A percentile compares a stretch with the other conserved stretches of the same genome.
phyloP scores from a whole-genome alignment of 2,329 filamentous ascomycete species.

The Ophiostoma tasmaniense region DNA sequence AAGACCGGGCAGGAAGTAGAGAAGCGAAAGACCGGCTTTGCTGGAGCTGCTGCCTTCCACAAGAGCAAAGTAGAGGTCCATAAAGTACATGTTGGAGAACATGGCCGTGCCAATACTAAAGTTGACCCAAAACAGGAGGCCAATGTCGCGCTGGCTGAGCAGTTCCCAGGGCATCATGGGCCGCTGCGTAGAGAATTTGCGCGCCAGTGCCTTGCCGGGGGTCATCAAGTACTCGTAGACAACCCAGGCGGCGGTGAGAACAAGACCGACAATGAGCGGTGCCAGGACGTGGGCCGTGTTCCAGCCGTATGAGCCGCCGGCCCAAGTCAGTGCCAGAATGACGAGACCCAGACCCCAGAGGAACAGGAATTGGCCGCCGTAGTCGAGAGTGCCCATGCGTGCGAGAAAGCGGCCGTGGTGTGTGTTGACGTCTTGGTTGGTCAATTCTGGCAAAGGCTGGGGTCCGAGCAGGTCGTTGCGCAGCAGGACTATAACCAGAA shows the following conservation, averaged over 20 bases:
- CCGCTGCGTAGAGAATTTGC: constrained; percentile 43
- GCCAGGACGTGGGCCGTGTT: not conserved
- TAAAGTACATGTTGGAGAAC: constrained; percentile 56
- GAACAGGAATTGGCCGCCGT: constrained; percentile 49
- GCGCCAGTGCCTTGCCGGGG: constrained; percentile 38
- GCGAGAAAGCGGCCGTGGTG: constrained; percentile 29
- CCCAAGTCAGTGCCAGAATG: constrained; percentile 37
- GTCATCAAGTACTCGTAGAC: constrained; percentile 48
- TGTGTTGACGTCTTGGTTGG: constrained; percentile 3
- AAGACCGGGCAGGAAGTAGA: constrained; percentile 57
- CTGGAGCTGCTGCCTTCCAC: constrained; percentile 36
- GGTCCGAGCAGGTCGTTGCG: constrained; percentile 50
- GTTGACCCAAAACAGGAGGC: constrained; percentile 51
- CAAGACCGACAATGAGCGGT: constrained; percentile 35
- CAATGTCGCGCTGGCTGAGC: constrained; percentile 48
- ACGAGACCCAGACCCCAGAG: constrained; percentile 45
- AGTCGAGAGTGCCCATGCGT: constrained; percentile 45
- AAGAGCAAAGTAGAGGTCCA: constrained; percentile 59
- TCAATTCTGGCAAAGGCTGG: constrained; percentile 24
- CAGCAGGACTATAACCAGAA: constrained; percentile 47
- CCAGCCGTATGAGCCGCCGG: not conserved
- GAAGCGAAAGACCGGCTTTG: constrained; percentile 35
- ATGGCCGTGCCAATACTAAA: constrained; percentile 49
- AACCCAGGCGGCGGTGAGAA: constrained; percentile 36
- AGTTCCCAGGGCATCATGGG: constrained; percentile 55